Evolutionary conservation across 2,329 filamentous ascomycete genomes (phyloP), one percentile per base, ranked within the genome.

Genomic region (Penicillium sumatraense): DNA sequence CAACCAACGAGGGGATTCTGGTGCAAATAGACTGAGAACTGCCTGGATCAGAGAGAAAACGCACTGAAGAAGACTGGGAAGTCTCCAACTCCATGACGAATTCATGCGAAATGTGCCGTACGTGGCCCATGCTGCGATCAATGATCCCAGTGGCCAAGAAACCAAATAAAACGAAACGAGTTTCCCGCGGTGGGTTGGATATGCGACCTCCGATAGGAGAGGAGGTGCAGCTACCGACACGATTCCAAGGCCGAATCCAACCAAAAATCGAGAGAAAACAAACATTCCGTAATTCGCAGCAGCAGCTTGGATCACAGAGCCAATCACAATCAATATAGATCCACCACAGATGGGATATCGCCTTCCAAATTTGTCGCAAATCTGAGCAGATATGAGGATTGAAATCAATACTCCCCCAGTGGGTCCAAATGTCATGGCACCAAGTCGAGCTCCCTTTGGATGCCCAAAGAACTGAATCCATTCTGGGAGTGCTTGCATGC

Each of bases 31-130:
- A 5, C 56, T 53, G 21, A 64, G 46, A 11, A 53, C 44, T 2
- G 60, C 35, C 31, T 64, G 56, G 3, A 61, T 41, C 7, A 59
- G 5, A 14, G 42, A 48, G 20, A 48, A 52, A 6, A 41, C 27
- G 31, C 49, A 47, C 27, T 82, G 80, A 1, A 82, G 61, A 14
- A 68, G 66, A 18, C 74, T 72, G 0, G 79, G 79, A 35, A 81
- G 67, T 21, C 79, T 68, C 79, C 74, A 76, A 2, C 68, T 68
- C 78, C 78, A 80, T 35, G 70, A 68, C 54, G 58, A 68, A 2
- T 36, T 24, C 42, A 75, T 72, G 44, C 66, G 65, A 49, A 63
- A 61, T 1, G 69, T 70, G 16, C 67, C 69, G 36, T 63, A 67
- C 0, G 64, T 65, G 5, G 61, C 45, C 66, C 68, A 71, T 1